phyloP scores from a whole-genome alignment of 1,284 basidiomycete species.

The Leccinum griseonigrum region DNA sequence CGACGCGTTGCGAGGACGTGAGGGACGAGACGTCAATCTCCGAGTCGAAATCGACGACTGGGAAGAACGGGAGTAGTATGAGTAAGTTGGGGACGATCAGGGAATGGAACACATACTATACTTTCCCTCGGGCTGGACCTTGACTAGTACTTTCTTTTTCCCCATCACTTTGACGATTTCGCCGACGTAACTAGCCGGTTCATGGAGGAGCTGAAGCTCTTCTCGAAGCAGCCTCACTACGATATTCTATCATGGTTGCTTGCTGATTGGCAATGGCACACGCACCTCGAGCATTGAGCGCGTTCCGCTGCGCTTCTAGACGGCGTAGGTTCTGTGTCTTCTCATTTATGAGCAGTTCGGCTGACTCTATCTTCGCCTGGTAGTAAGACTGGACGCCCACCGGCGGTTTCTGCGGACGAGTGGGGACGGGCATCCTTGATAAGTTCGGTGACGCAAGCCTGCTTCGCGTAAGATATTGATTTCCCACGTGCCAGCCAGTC shows the following conservation, averaged over 20 bases:
- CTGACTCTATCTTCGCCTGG: slow-evolving; percentile 92
- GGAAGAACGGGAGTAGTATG: neutral
- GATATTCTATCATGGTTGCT: neutral
- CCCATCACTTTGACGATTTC: slow-evolving; percentile 99
- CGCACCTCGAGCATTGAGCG: slow-evolving; percentile 90
- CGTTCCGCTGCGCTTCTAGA: slow-evolving; percentile 95
- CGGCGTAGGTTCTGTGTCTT: slow-evolving; percentile 96
- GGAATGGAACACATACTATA: slow-evolving; percentile 65
- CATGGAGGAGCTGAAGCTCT: slow-evolving; percentile 93
- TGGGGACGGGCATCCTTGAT: slow-evolving; percentile 48
- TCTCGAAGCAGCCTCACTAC: slow-evolving; percentile 85
- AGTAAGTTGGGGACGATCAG: neutral
- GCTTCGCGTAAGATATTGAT: neutral
- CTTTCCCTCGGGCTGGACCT: slow-evolving; percentile 98
- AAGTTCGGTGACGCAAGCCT: neutral
- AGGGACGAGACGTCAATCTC: slow-evolving; percentile 84
- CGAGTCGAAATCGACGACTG: slow-evolving; percentile 92
- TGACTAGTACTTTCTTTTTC: slow-evolving; percentile 98
- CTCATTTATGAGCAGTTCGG: slow-evolving; percentile 91
- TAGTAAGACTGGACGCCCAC: slow-evolving; percentile 87
- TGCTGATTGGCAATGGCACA: slow-evolving; percentile 4
- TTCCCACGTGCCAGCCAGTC: neutral
- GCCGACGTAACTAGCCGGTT: slow-evolving; percentile 97
- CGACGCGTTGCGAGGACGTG: slow-evolving; percentile 88
- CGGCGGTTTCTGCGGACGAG: slow-evolving; percentile 46